Evolutionary conservation across 495 filamentous ascomycete species (phyloP), one percentile per base, ranked within the genome.

Genomic region (Talaromyces adpressus): DNA sequence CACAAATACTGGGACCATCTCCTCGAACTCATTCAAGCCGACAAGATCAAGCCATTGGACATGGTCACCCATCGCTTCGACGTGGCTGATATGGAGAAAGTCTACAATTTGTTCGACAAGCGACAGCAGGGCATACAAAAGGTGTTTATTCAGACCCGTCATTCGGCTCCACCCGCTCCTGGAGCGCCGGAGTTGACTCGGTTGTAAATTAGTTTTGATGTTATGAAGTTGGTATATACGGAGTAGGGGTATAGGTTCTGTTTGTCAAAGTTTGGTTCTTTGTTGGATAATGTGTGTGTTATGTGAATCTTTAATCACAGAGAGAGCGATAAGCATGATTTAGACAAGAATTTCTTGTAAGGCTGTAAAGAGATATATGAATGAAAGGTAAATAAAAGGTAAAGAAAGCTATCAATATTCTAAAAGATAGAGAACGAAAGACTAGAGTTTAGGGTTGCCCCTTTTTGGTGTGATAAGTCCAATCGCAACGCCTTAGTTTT

Each of bases 1-100:
- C 90, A 93, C 51, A 84, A 84, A 61, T 94, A 96, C 75, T 96
- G 90, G 91, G 77, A 89, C 23, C 78, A 90, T 1, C 75, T 95
- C 25, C 79, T 93, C 60, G 71, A 82, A 57, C 85, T 85, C 81
- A 89, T 96, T 61, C 80, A 85, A 69, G 73, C 73, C 3, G 84
- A 85, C n/a, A 79, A 89, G 62, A 87, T 95, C 52, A 85, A 96
- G 60, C 91, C 91, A 0, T 72, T 87, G 4, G 85, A 88, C 69
- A 95, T 96, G 86, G 73, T 96, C 11, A 87, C 84, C 22, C 92
- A 96, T 69, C 85, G 91, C 1, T 79, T 91, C n/a, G 74, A 79
- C 1, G 67, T 96, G 0, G 89, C 93, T 60, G 91, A 95, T 61
- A 75, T 93, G 57, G 86, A 85, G 57, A 82, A 82, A 66, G 75